phyloP scores from a whole-genome alignment of 2,329 filamentous ascomycete species.

The Madurella fahalii region DNA sequence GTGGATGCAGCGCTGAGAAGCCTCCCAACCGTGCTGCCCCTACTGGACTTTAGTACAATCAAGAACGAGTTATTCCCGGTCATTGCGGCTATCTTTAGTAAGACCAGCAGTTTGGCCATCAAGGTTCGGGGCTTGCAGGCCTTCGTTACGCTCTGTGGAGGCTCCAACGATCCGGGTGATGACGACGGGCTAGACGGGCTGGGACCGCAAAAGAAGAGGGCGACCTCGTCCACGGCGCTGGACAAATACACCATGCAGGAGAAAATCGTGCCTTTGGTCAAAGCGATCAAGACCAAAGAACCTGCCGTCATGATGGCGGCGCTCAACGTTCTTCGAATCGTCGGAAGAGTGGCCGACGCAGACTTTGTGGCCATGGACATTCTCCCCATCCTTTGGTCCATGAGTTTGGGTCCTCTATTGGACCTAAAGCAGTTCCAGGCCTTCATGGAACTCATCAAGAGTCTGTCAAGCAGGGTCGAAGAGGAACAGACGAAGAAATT shows the following conservation, averaged over 20 bases:
- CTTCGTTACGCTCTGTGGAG: conserved; percentile 85
- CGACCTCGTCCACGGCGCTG: conserved; percentile 69
- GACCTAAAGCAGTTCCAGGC: conserved; percentile 82
- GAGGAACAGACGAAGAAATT: conserved; percentile 85
- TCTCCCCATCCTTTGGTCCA: conserved; percentile 83
- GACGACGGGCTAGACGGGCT: conserved; percentile 76
- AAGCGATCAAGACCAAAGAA: conserved; percentile 95
- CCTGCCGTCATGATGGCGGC: conserved; percentile 96
- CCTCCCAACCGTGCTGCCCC: conserved; percentile 73
- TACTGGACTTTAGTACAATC: conserved; percentile 92
- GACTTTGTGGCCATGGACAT: conserved; percentile 93
- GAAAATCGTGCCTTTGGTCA: conserved; percentile 86
- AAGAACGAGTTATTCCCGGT: conserved; percentile 96
- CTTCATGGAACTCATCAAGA: conserved; percentile 87
- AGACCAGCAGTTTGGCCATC: conserved; percentile 88
- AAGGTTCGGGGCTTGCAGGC: conserved; percentile 90
- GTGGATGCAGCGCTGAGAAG: conserved; percentile 81
- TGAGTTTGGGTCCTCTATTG: conserved; percentile 84
- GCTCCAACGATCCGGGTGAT: conserved; percentile 49
- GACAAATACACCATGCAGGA: conserved; percentile 99
- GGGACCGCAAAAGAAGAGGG: conserved; percentile 54
- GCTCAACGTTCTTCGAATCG: conserved; percentile 75
- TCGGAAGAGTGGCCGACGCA: conserved; percentile 75
- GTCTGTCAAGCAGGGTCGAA: conserved; percentile 74
- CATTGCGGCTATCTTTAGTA: conserved; percentile 84